These are phyloP conservation scores for Corylus americana DNA, from an alignment of 306 rosid species.

Conservation along the genomic window DNA sequence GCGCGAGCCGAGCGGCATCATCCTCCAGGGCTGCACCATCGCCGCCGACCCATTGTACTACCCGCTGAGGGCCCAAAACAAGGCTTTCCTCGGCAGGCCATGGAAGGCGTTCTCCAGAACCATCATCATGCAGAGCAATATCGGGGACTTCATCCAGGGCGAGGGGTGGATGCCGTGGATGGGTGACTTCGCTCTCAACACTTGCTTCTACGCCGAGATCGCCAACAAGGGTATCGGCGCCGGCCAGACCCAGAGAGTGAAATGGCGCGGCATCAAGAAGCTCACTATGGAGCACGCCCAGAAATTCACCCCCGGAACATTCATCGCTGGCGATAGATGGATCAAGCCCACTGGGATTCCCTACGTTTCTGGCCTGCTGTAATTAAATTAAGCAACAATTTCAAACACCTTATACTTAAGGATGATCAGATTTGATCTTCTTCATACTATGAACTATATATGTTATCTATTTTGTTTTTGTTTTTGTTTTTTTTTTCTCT, in stretches of 20 bases:
- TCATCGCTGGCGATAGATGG: conserved; percentile 54
- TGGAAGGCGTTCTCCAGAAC: conserved; percentile 62
- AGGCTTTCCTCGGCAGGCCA: conserved; percentile 65
- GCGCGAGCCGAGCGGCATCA: conserved; percentile 29
- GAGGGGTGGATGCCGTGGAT: conserved; percentile 65
- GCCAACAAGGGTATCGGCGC: conserved; percentile 56
- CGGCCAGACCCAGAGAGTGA: conserved; percentile 26
- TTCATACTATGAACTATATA: background rate
- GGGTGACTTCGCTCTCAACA: conserved; percentile 25
- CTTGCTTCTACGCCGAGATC: conserved; percentile 51
- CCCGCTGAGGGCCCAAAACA: background rate
- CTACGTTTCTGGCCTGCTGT: conserved; percentile 29
- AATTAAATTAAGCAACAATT: background rate
- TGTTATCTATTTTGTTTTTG: background rate
- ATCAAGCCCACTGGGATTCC: conserved; percentile 51
- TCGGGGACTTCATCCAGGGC: conserved; percentile 39
- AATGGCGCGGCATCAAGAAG: conserved; percentile 53
- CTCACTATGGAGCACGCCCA: conserved; percentile 22
- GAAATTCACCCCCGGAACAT: conserved; percentile 32
- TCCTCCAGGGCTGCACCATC: conserved; percentile 59
- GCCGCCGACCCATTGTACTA: conserved; percentile 35
- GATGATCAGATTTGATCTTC: background rate
- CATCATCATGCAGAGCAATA: conserved; percentile 49
- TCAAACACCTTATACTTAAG: background rate
- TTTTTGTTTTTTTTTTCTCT: background rate